Percentiles rank a stretch among this genome's conserved stretches.
phyloP scores from a whole-genome alignment of 306 rosid genomes.

The Vicia villosa region DNA sequence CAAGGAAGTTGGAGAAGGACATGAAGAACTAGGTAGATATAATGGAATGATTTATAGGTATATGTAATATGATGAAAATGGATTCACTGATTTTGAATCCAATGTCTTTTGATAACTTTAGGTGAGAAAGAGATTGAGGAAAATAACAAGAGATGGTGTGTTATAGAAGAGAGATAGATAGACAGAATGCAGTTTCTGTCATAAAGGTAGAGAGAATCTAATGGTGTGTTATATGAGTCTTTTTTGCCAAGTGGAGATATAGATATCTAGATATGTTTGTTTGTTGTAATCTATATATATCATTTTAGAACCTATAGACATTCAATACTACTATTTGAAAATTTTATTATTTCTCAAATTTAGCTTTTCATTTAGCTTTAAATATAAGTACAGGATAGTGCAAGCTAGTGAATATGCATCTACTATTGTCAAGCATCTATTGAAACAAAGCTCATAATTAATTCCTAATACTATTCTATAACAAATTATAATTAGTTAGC shows the following conservation, averaged over 20 bases:
- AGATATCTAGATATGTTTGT: neutral
- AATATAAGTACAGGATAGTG: too few species aligned
- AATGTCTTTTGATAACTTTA: neutral
- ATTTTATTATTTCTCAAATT: too few species aligned
- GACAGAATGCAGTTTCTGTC: neutral
- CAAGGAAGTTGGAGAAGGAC: slow-evolving; percentile 18
- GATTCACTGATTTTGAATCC: neutral
- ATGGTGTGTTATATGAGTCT: too few species aligned
- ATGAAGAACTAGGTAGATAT: slow-evolving; percentile 38
- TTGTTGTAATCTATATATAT: too few species aligned
- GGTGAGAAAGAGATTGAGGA: neutral
- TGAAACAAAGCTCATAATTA: too few species aligned
- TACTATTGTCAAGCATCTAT: too few species aligned
- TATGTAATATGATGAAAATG: neutral
- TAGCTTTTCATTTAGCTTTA: too few species aligned
- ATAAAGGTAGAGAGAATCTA: neutral
- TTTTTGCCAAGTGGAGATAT: neutral
- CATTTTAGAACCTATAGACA: too few species aligned
- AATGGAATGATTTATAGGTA: slow-evolving; percentile 42
- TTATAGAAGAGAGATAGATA: neutral
- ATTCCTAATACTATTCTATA: too few species aligned
- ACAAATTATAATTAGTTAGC: too few species aligned
- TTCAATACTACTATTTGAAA: too few species aligned
- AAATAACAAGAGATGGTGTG: neutral
- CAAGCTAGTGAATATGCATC: too few species aligned